Percentiles rank a stretch among this genome's conserved stretches.
phyloP scores from a whole-genome alignment of 148 eudicot species.

The Vaccinium darrowii region DNA sequence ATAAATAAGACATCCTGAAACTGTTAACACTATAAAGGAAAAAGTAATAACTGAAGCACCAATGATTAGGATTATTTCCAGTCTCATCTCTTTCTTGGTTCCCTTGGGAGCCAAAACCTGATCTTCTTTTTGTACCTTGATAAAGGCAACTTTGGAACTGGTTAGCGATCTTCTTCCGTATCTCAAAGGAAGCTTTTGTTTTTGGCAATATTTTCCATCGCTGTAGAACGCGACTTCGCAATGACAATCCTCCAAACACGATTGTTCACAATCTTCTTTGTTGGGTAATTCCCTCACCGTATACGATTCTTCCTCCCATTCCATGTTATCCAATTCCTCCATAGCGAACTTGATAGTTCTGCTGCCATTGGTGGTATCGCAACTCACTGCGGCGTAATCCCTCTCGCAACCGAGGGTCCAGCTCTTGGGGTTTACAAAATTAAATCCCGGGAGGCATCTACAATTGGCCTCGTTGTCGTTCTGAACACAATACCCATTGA shows the following conservation, averaged over 20 bases:
- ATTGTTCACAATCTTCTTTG: background rate
- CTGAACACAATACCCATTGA: slow-evolving; percentile 26
- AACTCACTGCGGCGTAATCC: slow-evolving; percentile 17
- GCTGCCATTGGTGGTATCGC: background rate
- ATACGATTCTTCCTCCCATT: slow-evolving; percentile 18
- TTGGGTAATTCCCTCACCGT: background rate
- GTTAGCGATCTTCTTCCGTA: background rate
- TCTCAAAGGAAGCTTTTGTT: slow-evolving; percentile 18
- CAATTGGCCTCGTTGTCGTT: slow-evolving; percentile 17
- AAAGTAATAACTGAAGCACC: background rate
- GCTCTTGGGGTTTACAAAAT: slow-evolving; percentile 7
- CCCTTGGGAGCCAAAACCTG: background rate
- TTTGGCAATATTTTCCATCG: background rate
- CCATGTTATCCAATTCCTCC: background rate
- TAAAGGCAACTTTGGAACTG: background rate
- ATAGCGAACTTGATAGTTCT: background rate
- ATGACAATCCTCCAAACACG: slow-evolving; percentile 19
- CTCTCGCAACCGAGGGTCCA: slow-evolving; percentile 31
- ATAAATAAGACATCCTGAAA: background rate
- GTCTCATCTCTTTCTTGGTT: background rate
- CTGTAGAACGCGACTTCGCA: slow-evolving; percentile 10
- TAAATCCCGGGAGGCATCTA: slow-evolving; percentile 35
- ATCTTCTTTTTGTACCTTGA: background rate
- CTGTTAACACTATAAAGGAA: background rate
- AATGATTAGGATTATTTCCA: background rate